A percentile compares a stretch with the other conserved stretches of the same genome.
Conservation (phyloP, 768 basidiomycete species). For the Collybia sp. region DNA sequence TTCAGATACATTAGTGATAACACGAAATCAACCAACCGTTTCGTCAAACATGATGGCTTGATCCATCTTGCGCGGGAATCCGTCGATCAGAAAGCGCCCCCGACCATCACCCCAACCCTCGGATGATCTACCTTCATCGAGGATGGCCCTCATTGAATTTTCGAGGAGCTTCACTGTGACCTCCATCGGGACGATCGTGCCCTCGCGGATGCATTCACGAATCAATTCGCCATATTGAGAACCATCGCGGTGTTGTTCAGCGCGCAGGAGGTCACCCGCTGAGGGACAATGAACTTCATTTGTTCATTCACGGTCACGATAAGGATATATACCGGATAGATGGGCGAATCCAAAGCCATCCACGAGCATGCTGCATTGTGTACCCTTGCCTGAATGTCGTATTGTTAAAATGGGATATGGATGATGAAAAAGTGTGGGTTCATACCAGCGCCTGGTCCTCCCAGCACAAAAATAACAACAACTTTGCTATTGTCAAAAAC, state of each 20-base stretch:
- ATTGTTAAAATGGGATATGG: not conserved
- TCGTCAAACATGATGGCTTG: slow-evolving; percentile 91
- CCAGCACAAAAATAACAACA: slow-evolving; percentile 90
- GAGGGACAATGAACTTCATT: slow-evolving; percentile 9
- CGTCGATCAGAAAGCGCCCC: slow-evolving; percentile 93
- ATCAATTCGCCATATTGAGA: slow-evolving; percentile 84
- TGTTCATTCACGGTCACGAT: slow-evolving; percentile 4
- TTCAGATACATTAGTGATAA: not conserved
- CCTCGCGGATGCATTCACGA: slow-evolving; percentile 83
- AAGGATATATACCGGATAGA: slow-evolving; percentile 67
- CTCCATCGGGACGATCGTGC: slow-evolving; percentile 93
- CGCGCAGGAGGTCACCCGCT: slow-evolving; percentile 98
- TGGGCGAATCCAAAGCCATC: slow-evolving; percentile 85
- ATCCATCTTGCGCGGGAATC: slow-evolving; percentile 98
- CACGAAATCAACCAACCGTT: slow-evolving; percentile 42
- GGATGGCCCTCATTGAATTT: slow-evolving; percentile 76
- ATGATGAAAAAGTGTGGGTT: not conserved
- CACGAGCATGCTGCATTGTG: slow-evolving; percentile 86
- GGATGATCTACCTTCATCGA: slow-evolving; percentile 36
- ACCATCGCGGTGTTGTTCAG: slow-evolving; percentile 84
- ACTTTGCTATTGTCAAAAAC: slow-evolving; percentile 71
- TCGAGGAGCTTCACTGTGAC: slow-evolving; percentile 94
- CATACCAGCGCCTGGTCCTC: slow-evolving; percentile 92
- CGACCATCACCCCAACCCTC: slow-evolving; percentile 65
- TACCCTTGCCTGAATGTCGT: slow-evolving; percentile 78